Conservation (phyloP, 1,139 yeast genomes). For the Pichia sp. region DNA sequence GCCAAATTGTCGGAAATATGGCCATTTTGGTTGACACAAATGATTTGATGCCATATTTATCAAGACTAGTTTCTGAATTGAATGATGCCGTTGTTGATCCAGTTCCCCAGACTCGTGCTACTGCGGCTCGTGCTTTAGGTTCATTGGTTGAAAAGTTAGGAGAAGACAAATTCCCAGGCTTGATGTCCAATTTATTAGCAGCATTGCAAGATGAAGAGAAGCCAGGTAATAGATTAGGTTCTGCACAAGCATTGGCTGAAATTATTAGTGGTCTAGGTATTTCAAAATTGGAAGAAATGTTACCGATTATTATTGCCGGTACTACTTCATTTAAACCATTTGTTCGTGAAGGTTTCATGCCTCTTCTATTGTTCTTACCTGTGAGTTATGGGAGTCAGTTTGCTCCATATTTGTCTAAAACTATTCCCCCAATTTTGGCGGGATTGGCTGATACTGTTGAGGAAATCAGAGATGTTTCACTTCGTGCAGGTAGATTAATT, state of each 20-base stretch:
- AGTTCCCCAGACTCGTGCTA: slow-evolving; percentile 93
- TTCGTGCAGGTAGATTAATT: slow-evolving; percentile 88
- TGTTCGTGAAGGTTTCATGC: slow-evolving; percentile 91
- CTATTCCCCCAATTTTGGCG: slow-evolving; percentile 83
- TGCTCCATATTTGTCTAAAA: slow-evolving; percentile 78
- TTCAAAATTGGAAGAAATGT: slow-evolving; percentile 76
- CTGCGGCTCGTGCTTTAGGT: slow-evolving; percentile 96
- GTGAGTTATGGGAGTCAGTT: slow-evolving; percentile 92
- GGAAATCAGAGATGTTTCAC: slow-evolving; percentile 80
- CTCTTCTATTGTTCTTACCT: slow-evolving; percentile 82
- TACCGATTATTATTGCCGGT: slow-evolving; percentile 75
- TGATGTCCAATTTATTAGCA: slow-evolving; percentile 74
- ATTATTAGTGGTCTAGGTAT: slow-evolving; percentile 90
- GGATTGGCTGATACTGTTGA: slow-evolving; percentile 92
- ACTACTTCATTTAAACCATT: slow-evolving; percentile 63
- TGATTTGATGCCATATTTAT: slow-evolving; percentile 81
- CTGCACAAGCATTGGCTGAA: slow-evolving; percentile 96
- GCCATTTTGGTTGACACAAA: slow-evolving; percentile 87
- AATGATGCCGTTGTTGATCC: slow-evolving; percentile 98
- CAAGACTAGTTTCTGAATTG: slow-evolving; percentile 70
- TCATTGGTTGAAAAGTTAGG: slow-evolving; percentile 94
- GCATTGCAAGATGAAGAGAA: slow-evolving; percentile 77
- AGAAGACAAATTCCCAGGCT: slow-evolving; percentile 90
- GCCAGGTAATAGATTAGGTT: slow-evolving; percentile 91
- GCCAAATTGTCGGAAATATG: slow-evolving; percentile 98